Base-by-base conservation (phyloP, 306 rosid genomes). In the Quillaja saponaria region DNA sequence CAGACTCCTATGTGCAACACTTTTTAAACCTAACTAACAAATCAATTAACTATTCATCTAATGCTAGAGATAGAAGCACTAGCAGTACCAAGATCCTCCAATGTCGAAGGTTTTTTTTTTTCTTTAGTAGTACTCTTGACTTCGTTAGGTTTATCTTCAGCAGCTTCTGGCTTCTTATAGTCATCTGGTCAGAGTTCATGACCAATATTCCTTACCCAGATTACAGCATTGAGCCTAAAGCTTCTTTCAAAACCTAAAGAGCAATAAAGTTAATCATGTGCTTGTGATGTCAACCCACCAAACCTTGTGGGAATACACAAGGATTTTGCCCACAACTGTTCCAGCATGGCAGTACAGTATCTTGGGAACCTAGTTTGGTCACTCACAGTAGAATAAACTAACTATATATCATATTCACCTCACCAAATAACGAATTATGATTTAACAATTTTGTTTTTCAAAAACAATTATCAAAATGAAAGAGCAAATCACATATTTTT, bases 121-220 rank as follows among this genome's bases (percentile, higher is more conserved):
- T 68, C 85, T 64, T 79, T 65, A 34, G 71, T 39, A 33, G 72
- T 60, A 57, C 72, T 63, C 66, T 79, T 80, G 45, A 72, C 68
- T 55, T 58, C 74, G 67, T 69, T 68, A 14, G 79, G 66, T 16
- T 64, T 39, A 63, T 72, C 78, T 34, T 75, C 91, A 35, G 53
- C 60, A 42, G 63, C 71, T 39, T 79, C 85, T 33, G 65, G 79
- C 54, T 82, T 83, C 96, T 79, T 84, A 65, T 79, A 91, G 34
- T 91, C 90, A 51, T 88, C 47, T 58, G 98, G 98, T 17, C 88
- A 81, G 53, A 91, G 92, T 20, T 91, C 98, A 39, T 96, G 98
- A 75, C 98, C 96, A 31, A 91, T 86, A 67, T 91, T 92, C 47
- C 90, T 86, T 40, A 88, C 88, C 96, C 95, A 91, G 79, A 96